A percentile compares a stretch with the other conserved stretches of the same genome.
Conservation (phyloP, 179 eudicot genomes). For the Dionaea muscipula region DNA sequence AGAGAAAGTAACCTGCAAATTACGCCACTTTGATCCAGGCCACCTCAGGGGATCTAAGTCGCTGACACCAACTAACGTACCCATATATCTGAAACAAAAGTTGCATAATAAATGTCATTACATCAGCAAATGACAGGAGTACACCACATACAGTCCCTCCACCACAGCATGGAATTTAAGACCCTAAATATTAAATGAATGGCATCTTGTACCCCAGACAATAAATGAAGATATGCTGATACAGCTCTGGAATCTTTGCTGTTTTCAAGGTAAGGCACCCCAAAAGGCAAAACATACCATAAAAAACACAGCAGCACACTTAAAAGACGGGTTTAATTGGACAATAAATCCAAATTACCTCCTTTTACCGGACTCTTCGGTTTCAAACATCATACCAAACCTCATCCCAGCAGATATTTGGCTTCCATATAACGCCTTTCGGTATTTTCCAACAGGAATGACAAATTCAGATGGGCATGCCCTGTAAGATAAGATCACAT, state of each 20-base stretch:
- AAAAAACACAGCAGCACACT: neutral
- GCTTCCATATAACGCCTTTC: constrained; percentile 62
- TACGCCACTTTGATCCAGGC: constrained; percentile 95
- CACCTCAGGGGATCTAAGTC: constrained; percentile 85
- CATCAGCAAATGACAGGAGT: neutral
- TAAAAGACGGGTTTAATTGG: neutral
- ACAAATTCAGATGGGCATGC: constrained; percentile 97
- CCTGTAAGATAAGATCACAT: constrained; percentile 28
- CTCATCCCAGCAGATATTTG: constrained; percentile 87
- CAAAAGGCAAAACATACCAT: neutral
- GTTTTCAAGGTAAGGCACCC: neutral
- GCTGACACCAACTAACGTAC: constrained; percentile 64
- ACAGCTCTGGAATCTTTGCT: neutral
- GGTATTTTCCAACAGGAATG: constrained; percentile 57
- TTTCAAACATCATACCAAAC: constrained; percentile 98
- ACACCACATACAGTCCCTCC: too few relatives aligned
- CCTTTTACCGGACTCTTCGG: constrained; percentile 83
- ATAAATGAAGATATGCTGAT: neutral
- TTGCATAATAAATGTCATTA: constrained; percentile 2
- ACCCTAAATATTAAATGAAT: neutral
- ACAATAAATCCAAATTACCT: constrained; percentile 29
- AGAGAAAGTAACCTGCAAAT: constrained; percentile 49
- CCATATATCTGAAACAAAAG: constrained; percentile 62
- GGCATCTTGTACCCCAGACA: neutral
- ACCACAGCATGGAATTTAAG: neutral